Base-by-base conservation (phyloP, 1,139 yeast species). In the Hemisphaericaspora subhashii region DNA sequence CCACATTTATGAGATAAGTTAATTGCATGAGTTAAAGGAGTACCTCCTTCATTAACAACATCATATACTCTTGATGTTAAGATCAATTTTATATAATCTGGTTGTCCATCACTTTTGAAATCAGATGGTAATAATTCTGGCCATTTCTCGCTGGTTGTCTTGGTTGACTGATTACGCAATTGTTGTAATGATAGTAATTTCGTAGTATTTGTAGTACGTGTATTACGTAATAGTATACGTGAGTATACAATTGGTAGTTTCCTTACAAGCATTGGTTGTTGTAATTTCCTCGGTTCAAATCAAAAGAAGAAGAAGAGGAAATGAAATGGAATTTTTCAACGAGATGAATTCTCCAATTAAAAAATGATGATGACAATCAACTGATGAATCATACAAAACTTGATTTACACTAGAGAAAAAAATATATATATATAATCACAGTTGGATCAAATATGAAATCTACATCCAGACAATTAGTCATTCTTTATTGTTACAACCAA, bases 31-130 rank as follows among this genome's bases (percentile, higher is more conserved):
- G 87, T 78, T 31, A 89, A 69, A 2, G 98, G 96, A 0, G 96
- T 82, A 47, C 95, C 98, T 0, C 68, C 76, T 36, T 65, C 60
- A 38, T 86, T 83, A 32, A 94, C 84, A 13, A 89, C 96, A 54
- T 94, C 98, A 60, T 94, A 94, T 1, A 92, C 98, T 43, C 96
- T 72, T 1, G 98, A 86, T 0, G 97, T 88, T 41, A 92, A 69
- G 39, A 90, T 89, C 61, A 92, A 72, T 57, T 92, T 86, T 48
- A 92, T 79, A 56, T 92, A 92, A 64, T 92, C 97, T n/a, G 98
- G 98, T 20, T 77, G 68, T n/a, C 86, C 86, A 40, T 77, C 77
- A 2, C 73, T 60, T 12, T 71, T 65, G 31, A 78, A 62, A 53
- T 84, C 90, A 25, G 75, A 62, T 8, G 64, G 58, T 36, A 61